These are phyloP conservation scores for Neonothopanus nambi DNA, from an alignment of 1,284 basidiomycete genomes.

Conservation along the genomic window DNA sequence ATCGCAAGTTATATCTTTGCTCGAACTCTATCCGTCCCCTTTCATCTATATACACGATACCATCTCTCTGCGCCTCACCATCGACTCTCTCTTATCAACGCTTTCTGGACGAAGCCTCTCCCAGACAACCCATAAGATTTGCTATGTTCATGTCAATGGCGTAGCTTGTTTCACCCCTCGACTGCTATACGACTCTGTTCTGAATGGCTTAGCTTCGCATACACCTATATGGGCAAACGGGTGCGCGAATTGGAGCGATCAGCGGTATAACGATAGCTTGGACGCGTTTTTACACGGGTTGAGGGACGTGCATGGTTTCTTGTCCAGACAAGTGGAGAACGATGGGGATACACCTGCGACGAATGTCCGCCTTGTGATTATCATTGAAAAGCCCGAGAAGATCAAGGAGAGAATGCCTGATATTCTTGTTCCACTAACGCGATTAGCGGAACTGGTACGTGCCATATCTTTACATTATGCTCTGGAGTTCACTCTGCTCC, in stretches of 20 bases:
- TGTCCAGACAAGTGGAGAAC: conserved; percentile 18
- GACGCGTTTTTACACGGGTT: conserved; percentile 72
- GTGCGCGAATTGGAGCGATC: conserved; percentile 53
- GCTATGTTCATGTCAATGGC: conserved; percentile 55
- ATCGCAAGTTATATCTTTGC: conserved; percentile 6
- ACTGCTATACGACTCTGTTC: conserved; percentile 66
- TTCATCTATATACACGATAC: conserved; percentile 76
- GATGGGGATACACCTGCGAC: conserved; percentile 25
- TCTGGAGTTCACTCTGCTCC: conserved; percentile 12
- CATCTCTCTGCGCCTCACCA: conserved; percentile 47
- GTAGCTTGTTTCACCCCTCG: conserved; percentile 67
- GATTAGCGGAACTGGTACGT: conserved; percentile 76
- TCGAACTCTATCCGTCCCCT: conserved; percentile 46
- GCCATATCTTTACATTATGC: not conserved
- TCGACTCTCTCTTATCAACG: conserved; percentile 40
- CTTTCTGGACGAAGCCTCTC: conserved; percentile 23
- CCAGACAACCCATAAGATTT: conserved; percentile 17
- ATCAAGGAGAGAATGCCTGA: conserved; percentile 64
- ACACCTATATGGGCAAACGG: conserved; percentile 58
- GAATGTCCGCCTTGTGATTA: conserved; percentile 50
- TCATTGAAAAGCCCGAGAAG: conserved; percentile 71
- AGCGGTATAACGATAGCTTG: conserved; percentile 58
- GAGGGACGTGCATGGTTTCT: conserved; percentile 28
- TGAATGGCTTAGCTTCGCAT: conserved; percentile 62
- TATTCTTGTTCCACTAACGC: conserved; percentile 67